Percentiles rank a stretch among this genome's conserved stretches.
Evolutionary conservation across 1,284 basidiomycete species (phyloP).

Genomic region (Sanguinoderma infundibulare): DNA sequence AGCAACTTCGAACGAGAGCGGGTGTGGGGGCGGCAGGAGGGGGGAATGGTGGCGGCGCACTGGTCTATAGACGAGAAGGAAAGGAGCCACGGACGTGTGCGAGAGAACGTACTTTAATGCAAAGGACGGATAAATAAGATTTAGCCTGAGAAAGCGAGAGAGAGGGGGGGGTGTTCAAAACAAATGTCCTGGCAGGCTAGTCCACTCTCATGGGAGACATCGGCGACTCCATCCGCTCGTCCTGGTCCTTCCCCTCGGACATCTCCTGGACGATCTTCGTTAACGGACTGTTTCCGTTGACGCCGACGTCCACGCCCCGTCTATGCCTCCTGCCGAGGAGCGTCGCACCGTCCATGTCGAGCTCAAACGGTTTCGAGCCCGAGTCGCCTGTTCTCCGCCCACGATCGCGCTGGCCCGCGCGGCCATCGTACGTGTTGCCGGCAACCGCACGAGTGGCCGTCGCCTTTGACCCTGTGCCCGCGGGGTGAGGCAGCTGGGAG

Average conservation of each 20-base stretch:
- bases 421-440: constrained; percentile 56
- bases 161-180: background rate
- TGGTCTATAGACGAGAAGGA: background rate
- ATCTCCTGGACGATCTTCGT: constrained; percentile 16
- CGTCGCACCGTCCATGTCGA: constrained; percentile 85
- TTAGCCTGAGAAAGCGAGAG: background rate
- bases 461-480: constrained; percentile 41
- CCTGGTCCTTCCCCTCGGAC: background rate
- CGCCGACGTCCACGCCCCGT: constrained; percentile 35
- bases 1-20: constrained; percentile 5
- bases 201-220: constrained; percentile 38
- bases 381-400: constrained; percentile 40
- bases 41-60: background rate
- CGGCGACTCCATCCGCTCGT: constrained; percentile 26
- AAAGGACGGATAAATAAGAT: background rate
- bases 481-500: constrained; percentile 29
- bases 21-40: background rate
- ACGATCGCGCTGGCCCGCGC: constrained; percentile 77
- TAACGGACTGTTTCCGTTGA: constrained; percentile 29
- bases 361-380: constrained; percentile 63
- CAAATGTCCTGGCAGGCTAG: constrained; percentile 6
- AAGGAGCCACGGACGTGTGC: too few relatives aligned
- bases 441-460: constrained; percentile 43
- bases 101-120: too few relatives aligned
- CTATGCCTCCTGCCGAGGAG: constrained; percentile 76